Base-by-base conservation (phyloP, 2,329 filamentous ascomycete species). In the Penicillium vulpinum region DNA sequence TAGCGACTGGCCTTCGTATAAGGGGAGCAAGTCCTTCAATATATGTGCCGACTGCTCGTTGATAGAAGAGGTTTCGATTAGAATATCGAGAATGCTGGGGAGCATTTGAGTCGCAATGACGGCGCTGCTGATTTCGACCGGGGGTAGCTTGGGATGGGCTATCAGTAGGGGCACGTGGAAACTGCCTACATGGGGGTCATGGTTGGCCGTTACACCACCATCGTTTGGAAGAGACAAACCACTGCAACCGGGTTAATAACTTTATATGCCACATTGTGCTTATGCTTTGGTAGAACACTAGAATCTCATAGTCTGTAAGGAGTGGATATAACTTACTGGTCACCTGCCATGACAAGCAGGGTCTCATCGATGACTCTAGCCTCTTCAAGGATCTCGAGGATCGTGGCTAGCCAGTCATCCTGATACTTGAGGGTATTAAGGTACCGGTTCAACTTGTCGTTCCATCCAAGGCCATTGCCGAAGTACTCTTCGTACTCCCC, bases 1-100 rank as follows among this genome's bases (percentile, higher is more conserved):
- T 10, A 80, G 67, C 0, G 77, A 80, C 57, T 80, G 78, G 13
- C 77, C 78, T 62, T 81, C 75, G 66, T 80, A 80, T 51, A 79
- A 68, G 15, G 76, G 71, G 9, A 78, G 69, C 1, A 81, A 65
- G 52, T 78, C 73, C 7, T 66, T 64, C 5, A 77, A 75, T 11
- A 73, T 71, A 1, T 66, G 58, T 4, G 59, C 62, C 54, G 74
- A 73, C 24, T 65, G 54, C 1, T 62, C 41, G 51, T 76, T 68
- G 21, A 81, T 63, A 4, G 78, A 80, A 29, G 69, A 67, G 26
- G 76, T 76, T 54, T 73, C 70, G 43, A 77, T 65, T 21, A 80
- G 70, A 1, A 80, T 72, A 60, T 81, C 78, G 9, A 81, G 74
- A 47, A 81, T 72, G 2, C 78, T 80, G 2, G 78, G 78, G 2